A percentile compares a stretch with the other conserved stretches of the same genome.
Conservation (phyloP, 2,329 filamentous ascomycete genomes). For the Clonostachys solani region DNA sequence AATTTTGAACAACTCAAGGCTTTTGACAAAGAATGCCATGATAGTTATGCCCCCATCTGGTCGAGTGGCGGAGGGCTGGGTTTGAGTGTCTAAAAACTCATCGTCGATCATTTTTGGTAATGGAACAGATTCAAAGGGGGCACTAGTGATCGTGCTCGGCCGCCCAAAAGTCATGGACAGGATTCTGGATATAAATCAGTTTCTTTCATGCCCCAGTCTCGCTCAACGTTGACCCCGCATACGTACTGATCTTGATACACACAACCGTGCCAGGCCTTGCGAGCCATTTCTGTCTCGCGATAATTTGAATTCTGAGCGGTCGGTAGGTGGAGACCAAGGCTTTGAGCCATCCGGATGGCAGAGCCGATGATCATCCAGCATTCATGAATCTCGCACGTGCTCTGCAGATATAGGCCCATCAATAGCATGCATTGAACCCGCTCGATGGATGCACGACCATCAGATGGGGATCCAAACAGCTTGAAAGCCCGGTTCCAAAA, state of each 20-base stretch:
- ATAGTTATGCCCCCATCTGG: slow-evolving; percentile 1
- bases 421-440: slow-evolving; percentile 40
- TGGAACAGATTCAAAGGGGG: not conserved
- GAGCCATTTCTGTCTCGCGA: slow-evolving; percentile 1
- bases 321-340: slow-evolving; percentile 34
- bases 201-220: not conserved
- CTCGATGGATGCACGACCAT: slow-evolving; percentile 22
- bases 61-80: not conserved
- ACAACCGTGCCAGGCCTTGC: slow-evolving; percentile 6
- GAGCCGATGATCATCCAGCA: slow-evolving; percentile 44
- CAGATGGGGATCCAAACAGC: not conserved
- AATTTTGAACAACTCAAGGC: slow-evolving; percentile 3
- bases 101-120: slow-evolving; percentile 5
- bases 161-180: slow-evolving; percentile 6
- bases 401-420: slow-evolving; percentile 42
- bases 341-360: slow-evolving; percentile 41
- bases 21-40: slow-evolving; percentile 2
- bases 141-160: slow-evolving; percentile 5
- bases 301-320: not conserved
- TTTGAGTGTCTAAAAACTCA: slow-evolving; percentile 2
- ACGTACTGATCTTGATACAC: slow-evolving; percentile 6
- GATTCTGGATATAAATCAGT: not conserved
- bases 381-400: slow-evolving; percentile 38
- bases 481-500: slow-evolving; percentile 2
- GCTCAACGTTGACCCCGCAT: not conserved